Base-by-base conservation (phyloP, 768 basidiomycete genomes). In the Heimioporus sp. region DNA sequence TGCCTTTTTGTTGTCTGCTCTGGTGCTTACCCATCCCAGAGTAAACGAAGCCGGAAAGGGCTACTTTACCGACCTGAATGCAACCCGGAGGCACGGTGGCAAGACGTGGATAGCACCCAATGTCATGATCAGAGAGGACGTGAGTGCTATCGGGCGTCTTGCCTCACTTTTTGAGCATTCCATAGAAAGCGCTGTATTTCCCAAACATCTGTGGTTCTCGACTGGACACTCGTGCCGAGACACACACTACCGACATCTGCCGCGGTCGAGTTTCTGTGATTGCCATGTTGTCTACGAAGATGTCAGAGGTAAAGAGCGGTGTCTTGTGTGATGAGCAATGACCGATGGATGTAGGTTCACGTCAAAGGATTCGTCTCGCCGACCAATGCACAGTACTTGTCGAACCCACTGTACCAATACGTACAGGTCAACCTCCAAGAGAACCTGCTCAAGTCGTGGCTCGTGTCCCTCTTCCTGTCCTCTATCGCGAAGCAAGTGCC, bases 71-170 rank as follows among this genome's bases (percentile, higher is more conserved):
- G 96, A 98, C 65, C 76, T 86, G 37, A 89, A 90, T 61, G 83
- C 86, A 65, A 87, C 90, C 2, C 75, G 87, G 46, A 78, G 78
- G 39, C 82, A 92, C 59, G 94, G 92, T 15, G 96, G 96, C 15
- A 98, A 98, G 73, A 87, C 89, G 10, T 98, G 92, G 93, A 81
- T 93, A 46, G 94, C 93, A 11, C 95, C 94, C 1, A 83, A 80
- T 19, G 87, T 90, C 19, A 76, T 98, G 60, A 93, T 98, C 56
- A 83, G 85, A 28, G 90, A 93, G 73, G 92, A 96, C 58, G 95
- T 95, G 64, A 59, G 90, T 78, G 24, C 24, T 24, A 24, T 24
- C 24, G 24, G 24, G 24, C 5, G 28, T 10, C 19, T n/a, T 40
- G 43, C 24, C 41, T 17, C 34, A 12, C 40, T 32, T 21, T 44